Percentiles rank a stretch among this genome's conserved stretches.
These are phyloP conservation scores for Aspergillus cavernicola DNA, from an alignment of 495 filamentous ascomycete species.

Conservation along the genomic window DNA sequence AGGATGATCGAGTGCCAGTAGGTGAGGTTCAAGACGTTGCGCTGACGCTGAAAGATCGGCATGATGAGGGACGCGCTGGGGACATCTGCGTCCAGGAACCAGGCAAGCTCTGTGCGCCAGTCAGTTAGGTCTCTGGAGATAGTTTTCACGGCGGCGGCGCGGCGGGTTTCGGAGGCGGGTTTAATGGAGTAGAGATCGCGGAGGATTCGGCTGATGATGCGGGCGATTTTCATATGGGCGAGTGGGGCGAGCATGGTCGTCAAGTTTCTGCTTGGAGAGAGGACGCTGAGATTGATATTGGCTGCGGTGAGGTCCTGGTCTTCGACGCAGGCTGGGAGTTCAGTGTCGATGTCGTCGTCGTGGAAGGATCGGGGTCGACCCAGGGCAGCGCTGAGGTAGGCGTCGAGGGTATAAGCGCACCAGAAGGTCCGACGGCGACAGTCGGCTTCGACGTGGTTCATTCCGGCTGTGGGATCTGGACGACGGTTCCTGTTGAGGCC, in stretches of 20 bases:
- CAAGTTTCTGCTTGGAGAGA: not conserved
- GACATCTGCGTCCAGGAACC: not conserved
- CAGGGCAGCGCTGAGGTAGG: conserved; percentile 29
- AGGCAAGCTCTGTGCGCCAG: not conserved
- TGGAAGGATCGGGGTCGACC: conserved; percentile 34
- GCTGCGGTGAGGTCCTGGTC: not conserved
- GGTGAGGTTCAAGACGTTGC: not conserved
- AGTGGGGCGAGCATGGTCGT: not conserved
- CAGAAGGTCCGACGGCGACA: conserved; percentile 50
- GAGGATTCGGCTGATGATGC: conserved; percentile 5
- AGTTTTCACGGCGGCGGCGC: not conserved
- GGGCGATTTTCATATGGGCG: not conserved
- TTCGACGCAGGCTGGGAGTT: not conserved
- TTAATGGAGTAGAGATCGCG: conserved; percentile 3
- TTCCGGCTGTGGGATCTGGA: not conserved
- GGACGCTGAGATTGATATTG: not conserved
- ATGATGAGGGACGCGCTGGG: not conserved
- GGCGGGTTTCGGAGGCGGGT: not conserved
- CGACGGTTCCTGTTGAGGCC: not conserved
- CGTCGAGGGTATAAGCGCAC: conserved; percentile 51
- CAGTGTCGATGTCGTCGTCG: conserved; percentile 43
- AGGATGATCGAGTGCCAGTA: conserved; percentile 1
- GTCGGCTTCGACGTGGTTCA: conserved; percentile 14
- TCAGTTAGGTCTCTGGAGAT: not conserved
- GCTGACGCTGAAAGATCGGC: conserved; percentile 3